Evolutionary conservation across 2,329 filamentous ascomycete species (phyloP), one percentile per base, ranked within the genome.

Genomic region (Neurospora sp.): DNA sequence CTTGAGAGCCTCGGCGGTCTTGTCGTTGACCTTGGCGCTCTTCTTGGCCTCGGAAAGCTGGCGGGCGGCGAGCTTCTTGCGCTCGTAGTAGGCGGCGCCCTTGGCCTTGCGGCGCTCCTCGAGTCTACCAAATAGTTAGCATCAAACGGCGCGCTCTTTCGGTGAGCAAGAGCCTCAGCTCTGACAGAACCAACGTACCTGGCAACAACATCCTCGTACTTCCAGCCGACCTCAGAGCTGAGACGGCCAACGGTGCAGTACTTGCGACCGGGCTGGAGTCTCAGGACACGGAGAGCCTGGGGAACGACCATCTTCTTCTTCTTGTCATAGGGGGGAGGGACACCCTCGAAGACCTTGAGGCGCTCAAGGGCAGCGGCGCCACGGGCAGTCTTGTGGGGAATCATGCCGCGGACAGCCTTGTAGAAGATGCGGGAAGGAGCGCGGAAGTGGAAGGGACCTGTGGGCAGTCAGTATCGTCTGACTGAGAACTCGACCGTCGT

Each of bases 21-120:
- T 93, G 82, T 88, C 86, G 85, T 95, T 91, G 83, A 95, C 89
- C 82, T 88, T 90, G 78, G 93, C 92, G 83, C 87, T 92, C 91
- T 95, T 95, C 91, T 97, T 91, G 79, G 95, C 94, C 82, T 97
- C 92, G 78, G 90, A 87, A 79, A 97, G 86, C 87, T 96, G 92
- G 88, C 91, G 92, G 83, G 91, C 89, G 78, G 92, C 92, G 78
- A 93, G 89, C 93, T 96, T 97, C 96, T 98, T 99, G 89, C 94
- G 93, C 89, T 97, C 94, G 90, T 98, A 98, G 92, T 97, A 99
- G 83, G 96, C 96, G 78, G 92, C 89, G 81, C 93, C 91, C 93
- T 98, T 99, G 84, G 96, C 95, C 89, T 99, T 99, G 88, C 96
- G 92, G 86, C 95, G 90, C 90, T 99, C 96, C 89, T 99, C 96